Evolutionary conservation across 176 grass and related monocot genomes (phyloP), one percentile per base, ranked within the genome.

Genomic region (Hordeum marinum): DNA sequence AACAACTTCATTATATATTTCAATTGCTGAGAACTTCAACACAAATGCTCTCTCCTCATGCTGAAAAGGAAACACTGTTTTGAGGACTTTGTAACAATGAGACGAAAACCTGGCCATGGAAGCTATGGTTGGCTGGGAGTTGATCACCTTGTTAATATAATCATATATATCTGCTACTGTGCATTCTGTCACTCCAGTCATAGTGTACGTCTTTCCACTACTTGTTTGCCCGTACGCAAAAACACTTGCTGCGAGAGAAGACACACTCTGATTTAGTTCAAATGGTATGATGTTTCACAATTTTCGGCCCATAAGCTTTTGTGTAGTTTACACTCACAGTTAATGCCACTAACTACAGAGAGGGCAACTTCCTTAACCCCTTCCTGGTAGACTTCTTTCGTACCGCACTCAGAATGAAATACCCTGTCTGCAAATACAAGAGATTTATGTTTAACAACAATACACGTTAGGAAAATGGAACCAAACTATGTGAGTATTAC

Each of bases 171-270:
- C 96, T 68, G 90, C 93, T 54, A 95, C 93, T 68, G 93, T 91
- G 83, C 89, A 88, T 71, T 99, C 96, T 80, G 94, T 99, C 72
- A 99, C 93, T 72, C 93, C 94, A 64, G 88, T 94, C 96, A 99
- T 99, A 29, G 96, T 99, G 73, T 92, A 96, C 63, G 96, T 99
- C 80, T 99, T 99, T 57, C 96, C 96, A 78, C 96, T 99, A 81
- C 93, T 94, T 76, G 96, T 99, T 91, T 99, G 96, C 29, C 96
- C 96, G 27, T 99, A 99, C 15, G 96, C 96, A 87, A 99, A 99
- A 87, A 99, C 89, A 83, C 91, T 96, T 76, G 96, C 96, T 99
- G 84, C n/a, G 35, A 68, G 60, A 82, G 81, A 74, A 63, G 67
- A 80, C 34, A 91, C 78, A 57, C 4, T 55, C 21, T 40, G 58